Percentiles rank a stretch among this genome's conserved stretches.
Evolutionary conservation across 306 rosid genomes (phyloP).

Genomic region (Lagenaria siceraria): DNA sequence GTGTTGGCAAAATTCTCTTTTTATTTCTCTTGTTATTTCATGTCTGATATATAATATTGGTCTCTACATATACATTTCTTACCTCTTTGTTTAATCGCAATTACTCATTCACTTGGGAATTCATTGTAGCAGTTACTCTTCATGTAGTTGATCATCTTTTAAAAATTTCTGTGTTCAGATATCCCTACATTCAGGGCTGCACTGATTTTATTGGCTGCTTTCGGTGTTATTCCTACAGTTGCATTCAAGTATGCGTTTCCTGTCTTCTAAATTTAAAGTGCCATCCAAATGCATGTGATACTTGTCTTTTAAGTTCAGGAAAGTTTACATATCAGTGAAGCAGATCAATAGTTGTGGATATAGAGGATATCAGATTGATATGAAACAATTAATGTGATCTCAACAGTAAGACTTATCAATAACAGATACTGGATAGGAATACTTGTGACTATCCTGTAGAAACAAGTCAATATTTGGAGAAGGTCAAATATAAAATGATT

Average conservation of each 20-base stretch:
- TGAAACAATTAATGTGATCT: neutral
- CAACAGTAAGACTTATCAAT: neutral
- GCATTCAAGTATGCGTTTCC: slow-evolving; percentile 53
- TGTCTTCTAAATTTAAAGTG: neutral
- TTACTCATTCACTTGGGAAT: neutral
- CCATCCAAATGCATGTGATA: neutral
- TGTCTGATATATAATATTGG: neutral
- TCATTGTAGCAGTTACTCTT: neutral
- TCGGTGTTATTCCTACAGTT: slow-evolving; percentile 73
- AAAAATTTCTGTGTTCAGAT: slow-evolving; percentile 29
- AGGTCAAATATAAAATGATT: neutral
- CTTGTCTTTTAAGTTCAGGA: neutral
- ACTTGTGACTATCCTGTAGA: neutral
- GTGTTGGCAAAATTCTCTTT: neutral
- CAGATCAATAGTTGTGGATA: neutral
- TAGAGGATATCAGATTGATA: neutral
- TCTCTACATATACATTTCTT: neutral
- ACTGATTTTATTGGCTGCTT: slow-evolving; percentile 51
- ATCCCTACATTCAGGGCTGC: slow-evolving; percentile 36
- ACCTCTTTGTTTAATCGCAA: neutral
- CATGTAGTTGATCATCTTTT: neutral
- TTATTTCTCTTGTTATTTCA: neutral
- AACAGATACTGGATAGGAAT: neutral
- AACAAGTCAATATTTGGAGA: neutral
- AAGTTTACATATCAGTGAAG: neutral